phyloP scores from a whole-genome alignment of 352 stramenopile species.

The Blastocystis sp. region DNA sequence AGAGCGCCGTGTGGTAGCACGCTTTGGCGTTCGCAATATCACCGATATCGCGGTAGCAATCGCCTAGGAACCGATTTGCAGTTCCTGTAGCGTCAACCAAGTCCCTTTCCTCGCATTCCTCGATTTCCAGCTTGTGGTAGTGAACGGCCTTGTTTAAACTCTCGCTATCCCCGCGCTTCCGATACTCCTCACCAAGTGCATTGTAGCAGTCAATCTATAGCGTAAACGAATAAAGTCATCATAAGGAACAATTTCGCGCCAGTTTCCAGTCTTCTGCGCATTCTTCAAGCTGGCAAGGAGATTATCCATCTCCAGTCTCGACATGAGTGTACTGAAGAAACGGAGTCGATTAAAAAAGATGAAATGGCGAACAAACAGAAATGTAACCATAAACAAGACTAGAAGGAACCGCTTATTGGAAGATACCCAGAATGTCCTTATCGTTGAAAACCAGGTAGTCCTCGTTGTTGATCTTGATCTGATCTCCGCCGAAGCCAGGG shows the following conservation, averaged over 20 bases:
- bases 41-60: slow-evolving; percentile 48
- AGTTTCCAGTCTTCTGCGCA: slow-evolving; percentile 19
- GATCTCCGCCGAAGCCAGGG: slow-evolving; percentile 70
- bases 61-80: slow-evolving; percentile 29
- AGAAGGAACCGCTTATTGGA: slow-evolving; percentile 39
- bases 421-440: slow-evolving; percentile 70
- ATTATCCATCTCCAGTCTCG: slow-evolving; percentile 34
- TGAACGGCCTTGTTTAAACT: slow-evolving; percentile 37
- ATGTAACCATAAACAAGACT: slow-evolving; percentile 16
- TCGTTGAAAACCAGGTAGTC: slow-evolving; percentile 70
- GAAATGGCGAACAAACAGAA: slow-evolving; percentile 52
- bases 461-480: slow-evolving; percentile 70
- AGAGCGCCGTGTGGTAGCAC: slow-evolving; percentile 25
- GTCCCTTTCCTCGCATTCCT: slow-evolving; percentile 12
- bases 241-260: slow-evolving; percentile 16
- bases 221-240: background rate
- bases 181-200: slow-evolving; percentile 52
- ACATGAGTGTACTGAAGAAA: slow-evolving; percentile 13
- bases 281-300: slow-evolving; percentile 5
- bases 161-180: slow-evolving; percentile 33
- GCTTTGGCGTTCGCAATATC: slow-evolving; percentile 45
- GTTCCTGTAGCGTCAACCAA: background rate
- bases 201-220: slow-evolving; percentile 56
- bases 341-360: background rate
- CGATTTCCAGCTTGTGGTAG: slow-evolving; percentile 57